A percentile compares a stretch with the other conserved stretches of the same genome.
Conservation (phyloP, 495 filamentous ascomycete genomes). For the Daldinia loculata region DNA sequence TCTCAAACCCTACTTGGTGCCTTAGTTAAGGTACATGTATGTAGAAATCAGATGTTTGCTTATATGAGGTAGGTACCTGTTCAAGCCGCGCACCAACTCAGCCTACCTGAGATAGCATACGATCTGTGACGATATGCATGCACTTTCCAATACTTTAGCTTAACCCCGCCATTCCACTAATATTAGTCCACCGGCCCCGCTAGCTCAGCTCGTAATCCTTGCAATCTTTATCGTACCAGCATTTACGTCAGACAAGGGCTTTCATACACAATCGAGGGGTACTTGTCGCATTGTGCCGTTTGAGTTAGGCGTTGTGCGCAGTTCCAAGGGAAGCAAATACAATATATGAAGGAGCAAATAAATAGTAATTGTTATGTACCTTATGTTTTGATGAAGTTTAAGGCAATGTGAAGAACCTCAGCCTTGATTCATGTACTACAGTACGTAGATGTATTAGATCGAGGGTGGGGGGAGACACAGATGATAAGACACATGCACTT, state of each 20-base stretch:
- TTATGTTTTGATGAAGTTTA: not conserved
- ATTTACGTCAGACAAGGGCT: not conserved
- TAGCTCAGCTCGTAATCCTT: constrained; percentile 10
- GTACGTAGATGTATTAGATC: not conserved
- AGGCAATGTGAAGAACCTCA: constrained; percentile 10
- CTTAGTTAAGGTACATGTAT: too few species aligned
- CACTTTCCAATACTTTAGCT: constrained; percentile 5
- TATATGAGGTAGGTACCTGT: too few species aligned
- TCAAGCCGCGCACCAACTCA: not conserved
- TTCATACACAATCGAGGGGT: not conserved
- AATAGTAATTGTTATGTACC: not conserved
- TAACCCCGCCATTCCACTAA: constrained; percentile 27
- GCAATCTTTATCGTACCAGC: constrained; percentile 8
- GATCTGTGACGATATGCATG: not conserved
- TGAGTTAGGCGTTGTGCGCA: not conserved
- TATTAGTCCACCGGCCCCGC: constrained; percentile 4
- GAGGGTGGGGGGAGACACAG: constrained; percentile 5
- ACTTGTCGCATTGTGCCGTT: not conserved
- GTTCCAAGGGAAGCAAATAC: not conserved
- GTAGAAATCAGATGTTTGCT: too few species aligned
- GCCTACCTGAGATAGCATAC: not conserved
- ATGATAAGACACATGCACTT: constrained; percentile 28
- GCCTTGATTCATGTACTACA: constrained; percentile 9
- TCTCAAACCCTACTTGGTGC: too few species aligned
- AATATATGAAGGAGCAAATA: not conserved